phyloP scores from a whole-genome alignment of 1,284 basidiomycete species.

The Earliella scabrosa region DNA sequence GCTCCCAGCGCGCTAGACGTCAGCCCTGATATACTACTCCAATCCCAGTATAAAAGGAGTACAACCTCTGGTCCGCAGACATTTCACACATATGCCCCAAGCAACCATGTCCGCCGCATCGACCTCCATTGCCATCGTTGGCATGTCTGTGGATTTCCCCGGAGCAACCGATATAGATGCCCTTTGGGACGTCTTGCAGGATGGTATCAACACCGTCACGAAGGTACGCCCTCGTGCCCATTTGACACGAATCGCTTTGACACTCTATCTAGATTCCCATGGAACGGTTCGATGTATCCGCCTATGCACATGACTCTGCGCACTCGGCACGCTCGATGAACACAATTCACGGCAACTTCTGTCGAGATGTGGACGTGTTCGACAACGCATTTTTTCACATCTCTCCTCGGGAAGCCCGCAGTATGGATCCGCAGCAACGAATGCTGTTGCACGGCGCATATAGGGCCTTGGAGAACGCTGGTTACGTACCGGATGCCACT shows the following conservation, averaged over 20 bases:
- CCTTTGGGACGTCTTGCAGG: conserved; percentile 63
- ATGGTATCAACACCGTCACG: conserved; percentile 59
- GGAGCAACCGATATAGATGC: conserved; percentile 50
- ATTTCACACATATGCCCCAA: no score
- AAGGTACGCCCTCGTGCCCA: conserved; percentile 44
- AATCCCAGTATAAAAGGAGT: neutral
- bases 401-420: conserved; percentile 70
- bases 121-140: conserved; percentile 54
- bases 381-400: conserved; percentile 75
- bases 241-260: neutral
- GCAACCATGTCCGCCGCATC: neutral
- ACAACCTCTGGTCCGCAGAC: no score
- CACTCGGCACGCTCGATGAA: conserved; percentile 45
- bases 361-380: conserved; percentile 59
- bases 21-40: no score
- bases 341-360: conserved; percentile 56
- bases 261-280: conserved; percentile 7
- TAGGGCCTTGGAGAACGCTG: conserved; percentile 70
- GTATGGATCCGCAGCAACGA: conserved; percentile 78
- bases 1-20: no score
- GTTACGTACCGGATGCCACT: conserved; percentile 65
- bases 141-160: conserved; percentile 71
- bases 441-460: conserved; percentile 67
- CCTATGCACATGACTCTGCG: conserved; percentile 38
- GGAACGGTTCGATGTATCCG: conserved; percentile 54